A percentile compares a stretch with the other conserved stretches of the same genome.
Evolutionary conservation across 2,329 filamentous ascomycete species (phyloP).

Genomic region (Calonectria hongkongensis): DNA sequence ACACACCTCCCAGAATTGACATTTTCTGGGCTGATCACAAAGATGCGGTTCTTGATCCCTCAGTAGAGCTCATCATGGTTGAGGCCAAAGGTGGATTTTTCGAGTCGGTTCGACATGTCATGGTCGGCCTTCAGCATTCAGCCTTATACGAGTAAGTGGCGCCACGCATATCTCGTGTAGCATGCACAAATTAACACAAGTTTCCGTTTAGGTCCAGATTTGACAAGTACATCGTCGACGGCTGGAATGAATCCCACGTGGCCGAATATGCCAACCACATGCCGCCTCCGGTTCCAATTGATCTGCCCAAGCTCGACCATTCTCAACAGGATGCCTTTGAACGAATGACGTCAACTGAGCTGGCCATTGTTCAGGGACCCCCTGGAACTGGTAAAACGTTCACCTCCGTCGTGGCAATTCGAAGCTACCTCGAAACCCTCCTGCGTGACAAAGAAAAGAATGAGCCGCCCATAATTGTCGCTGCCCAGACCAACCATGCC

Average conservation of each 20-base stretch:
- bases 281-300: conserved; percentile 19
- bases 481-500: conserved; percentile 93
- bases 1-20: conserved; percentile 80
- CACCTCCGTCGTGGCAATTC: conserved; percentile 83
- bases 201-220: conserved; percentile 71
- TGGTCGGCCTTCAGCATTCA: conserved; percentile 82
- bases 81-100: conserved; percentile 85
- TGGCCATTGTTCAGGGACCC: conserved; percentile 89
- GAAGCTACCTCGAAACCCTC: conserved; percentile 70
- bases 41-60: conserved; percentile 80
- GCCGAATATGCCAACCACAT: conserved; percentile 57
- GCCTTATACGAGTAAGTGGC: conserved; percentile 70
- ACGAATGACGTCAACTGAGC: conserved; percentile 80
- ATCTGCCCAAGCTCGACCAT: conserved; percentile 72
- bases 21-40: conserved; percentile 79
- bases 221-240: conserved; percentile 75
- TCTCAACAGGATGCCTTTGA: conserved; percentile 83
- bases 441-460: conserved; percentile 62
- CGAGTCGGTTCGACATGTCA: conserved; percentile 83
- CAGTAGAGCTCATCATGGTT: conserved; percentile 84
- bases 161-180: conserved; percentile 19
- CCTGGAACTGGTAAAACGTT: conserved; percentile 87
- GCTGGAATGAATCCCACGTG: conserved; percentile 58
- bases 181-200: conserved; percentile 14
- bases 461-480: conserved; percentile 79